Evolutionary conservation across 2,329 filamentous ascomycete species (phyloP), one percentile per base, ranked within the genome.

Genomic region (Microcera coccophila): DNA sequence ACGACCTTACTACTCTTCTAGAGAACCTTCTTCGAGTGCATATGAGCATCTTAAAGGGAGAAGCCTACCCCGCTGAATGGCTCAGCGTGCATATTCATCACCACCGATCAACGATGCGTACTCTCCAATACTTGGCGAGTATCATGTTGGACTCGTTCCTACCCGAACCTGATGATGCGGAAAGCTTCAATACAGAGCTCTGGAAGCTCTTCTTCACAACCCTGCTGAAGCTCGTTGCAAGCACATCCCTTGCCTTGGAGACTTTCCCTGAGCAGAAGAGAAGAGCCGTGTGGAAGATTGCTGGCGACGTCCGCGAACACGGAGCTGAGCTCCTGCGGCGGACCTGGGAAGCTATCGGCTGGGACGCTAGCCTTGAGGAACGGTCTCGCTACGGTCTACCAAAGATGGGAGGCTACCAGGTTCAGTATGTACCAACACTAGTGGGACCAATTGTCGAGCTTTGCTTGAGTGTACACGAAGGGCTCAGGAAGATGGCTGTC

Each of bases 241-340:
- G 90, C 58, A 83, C 90, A 26, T 87, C 85, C 0, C 76, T 98
- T 16, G 90, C 93, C 0, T 76, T 98, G 28, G 93, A 98, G 62
- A 95, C 90, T 0, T 97, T 96, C 61, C 90, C 93, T 0, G 94
- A 98, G 64, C 93, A 98, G 68, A 98, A 97, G 69, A 77, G 93
- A 35, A 76, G 93, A 42, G 91, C 93, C 1, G 91, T 97, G 2
- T 98, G 94, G 93, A 98, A 97, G 70, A 96, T 98, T 61, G 93
- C 91, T 4, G 93, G 93, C 5, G 94, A 98, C 67, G 89, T 98
- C 38, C 80, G 93, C 42, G 90, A 97, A 63, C 79, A 89, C 52
- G 93, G 94, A 14, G 91, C 93, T 4, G 87, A 91, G 38, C 73
- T 98, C 8, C 72, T 98, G 24, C 81, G 85, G 47, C 79, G 81